phyloP scores from a whole-genome alignment of 805 yeast genomes.

The Yamadazyma ubonensis region DNA sequence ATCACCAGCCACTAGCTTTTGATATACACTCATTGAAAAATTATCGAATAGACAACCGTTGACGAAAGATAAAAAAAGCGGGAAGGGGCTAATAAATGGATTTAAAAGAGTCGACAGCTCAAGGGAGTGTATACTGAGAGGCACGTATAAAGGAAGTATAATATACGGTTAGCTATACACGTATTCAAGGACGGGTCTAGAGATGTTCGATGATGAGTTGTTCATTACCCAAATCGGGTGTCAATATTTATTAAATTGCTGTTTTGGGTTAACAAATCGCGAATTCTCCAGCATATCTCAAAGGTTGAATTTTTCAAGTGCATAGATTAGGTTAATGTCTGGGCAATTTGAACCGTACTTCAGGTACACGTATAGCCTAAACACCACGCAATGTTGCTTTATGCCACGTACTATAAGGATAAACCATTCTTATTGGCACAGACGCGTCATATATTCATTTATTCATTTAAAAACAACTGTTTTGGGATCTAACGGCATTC shows the following conservation, averaged over 20 bases:
- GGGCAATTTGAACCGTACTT: no score
- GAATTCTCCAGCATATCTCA: background rate
- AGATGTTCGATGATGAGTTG: constrained; percentile 2
- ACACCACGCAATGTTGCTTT: no score
- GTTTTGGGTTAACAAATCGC: no score
- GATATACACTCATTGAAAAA: constrained; percentile 35
- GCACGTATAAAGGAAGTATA: no score
- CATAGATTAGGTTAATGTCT: no score
- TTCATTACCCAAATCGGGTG: constrained; percentile 4
- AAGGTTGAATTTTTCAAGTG: no score
- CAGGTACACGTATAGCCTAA: no score
- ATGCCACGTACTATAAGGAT: background rate
- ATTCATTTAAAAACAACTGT: constrained; percentile 47
- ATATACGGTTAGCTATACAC: background rate
- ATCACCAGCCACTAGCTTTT: constrained; percentile 30
- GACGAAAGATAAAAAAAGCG: background rate
- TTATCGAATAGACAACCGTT: background rate
- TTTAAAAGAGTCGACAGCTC: background rate
- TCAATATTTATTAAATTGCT: constrained; percentile 5
- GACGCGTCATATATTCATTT: background rate
- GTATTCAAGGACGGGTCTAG: background rate
- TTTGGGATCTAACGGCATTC: constrained; percentile 66
- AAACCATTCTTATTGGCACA: background rate
- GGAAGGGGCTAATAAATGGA: background rate
- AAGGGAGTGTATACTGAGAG: background rate